Evolutionary conservation across 2,329 filamentous ascomycete species (phyloP).

Genomic region (Scedosporium boydii): DNA sequence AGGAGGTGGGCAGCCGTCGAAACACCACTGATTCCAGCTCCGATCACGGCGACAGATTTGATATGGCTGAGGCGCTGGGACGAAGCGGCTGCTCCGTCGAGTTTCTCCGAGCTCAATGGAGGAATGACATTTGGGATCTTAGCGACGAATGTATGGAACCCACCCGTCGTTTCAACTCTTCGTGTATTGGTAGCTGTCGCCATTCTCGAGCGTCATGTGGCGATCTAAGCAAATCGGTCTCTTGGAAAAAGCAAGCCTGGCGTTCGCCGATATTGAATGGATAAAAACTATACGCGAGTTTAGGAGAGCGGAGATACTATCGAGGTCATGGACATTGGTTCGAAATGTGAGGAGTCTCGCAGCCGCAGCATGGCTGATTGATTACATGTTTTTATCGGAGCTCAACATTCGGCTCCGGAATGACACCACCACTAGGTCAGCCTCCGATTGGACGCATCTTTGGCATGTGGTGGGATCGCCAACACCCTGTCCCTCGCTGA

Average conservation of each 20-base stretch:
- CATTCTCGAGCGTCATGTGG: background rate
- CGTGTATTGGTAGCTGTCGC: background rate
- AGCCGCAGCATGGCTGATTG: background rate
- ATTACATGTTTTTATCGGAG: background rate
- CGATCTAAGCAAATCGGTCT: background rate
- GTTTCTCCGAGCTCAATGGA: background rate
- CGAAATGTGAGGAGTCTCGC: background rate
- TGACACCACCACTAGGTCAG: background rate
- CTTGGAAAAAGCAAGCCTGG: background rate
- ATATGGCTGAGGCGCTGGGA: background rate
- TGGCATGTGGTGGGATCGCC: background rate
- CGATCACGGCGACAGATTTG: slow-evolving; percentile 25
- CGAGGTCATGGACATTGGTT: background rate
- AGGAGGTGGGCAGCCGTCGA: slow-evolving; percentile 26
- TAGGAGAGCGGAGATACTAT: background rate
- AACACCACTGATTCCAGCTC: slow-evolving; percentile 30
- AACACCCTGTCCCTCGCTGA: background rate
- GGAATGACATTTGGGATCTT: background rate
- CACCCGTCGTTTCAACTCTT: background rate
- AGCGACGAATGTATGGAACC: background rate
- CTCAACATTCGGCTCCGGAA: slow-evolving; percentile 1
- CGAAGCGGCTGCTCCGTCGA: background rate
- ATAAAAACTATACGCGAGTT: background rate
- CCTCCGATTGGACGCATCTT: background rate
- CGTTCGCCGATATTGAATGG: too few species aligned